Conservation (phyloP, 768 basidiomycete species). For the Pholiota microspora region DNA sequence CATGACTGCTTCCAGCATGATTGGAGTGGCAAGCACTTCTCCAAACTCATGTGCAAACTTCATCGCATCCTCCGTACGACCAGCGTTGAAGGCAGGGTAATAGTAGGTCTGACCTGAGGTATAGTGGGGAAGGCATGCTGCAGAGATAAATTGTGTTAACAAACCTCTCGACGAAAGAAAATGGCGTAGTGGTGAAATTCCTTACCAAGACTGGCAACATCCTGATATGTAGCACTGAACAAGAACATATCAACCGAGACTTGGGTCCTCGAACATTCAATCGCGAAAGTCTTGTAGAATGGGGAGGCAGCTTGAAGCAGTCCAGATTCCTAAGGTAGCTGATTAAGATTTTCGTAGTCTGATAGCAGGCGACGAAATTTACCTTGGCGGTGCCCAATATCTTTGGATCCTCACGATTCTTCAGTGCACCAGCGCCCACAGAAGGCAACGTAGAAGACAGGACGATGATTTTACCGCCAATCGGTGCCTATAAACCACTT, state of each 20-base stretch:
- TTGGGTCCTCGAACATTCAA: conserved; percentile 95
- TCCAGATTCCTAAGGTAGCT: conserved; percentile 68
- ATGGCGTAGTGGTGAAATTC: too few relatives aligned
- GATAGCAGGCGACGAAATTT: conserved; percentile 1
- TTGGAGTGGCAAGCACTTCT: conserved; percentile 87
- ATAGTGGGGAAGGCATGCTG: conserved; percentile 92
- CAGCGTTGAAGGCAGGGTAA: conserved; percentile 97
- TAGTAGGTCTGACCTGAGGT: conserved; percentile 98
- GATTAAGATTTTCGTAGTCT: not conserved
- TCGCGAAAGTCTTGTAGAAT: conserved; percentile 99
- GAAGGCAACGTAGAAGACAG: conserved; percentile 86
- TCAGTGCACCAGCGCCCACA: conserved; percentile 85
- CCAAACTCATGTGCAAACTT: conserved; percentile 99
- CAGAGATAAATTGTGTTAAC: not conserved
- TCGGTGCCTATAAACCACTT: conserved; percentile 59
- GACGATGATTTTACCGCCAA: conserved; percentile 93
- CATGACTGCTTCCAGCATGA: conserved; percentile 97
- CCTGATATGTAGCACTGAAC: conserved; percentile 90
- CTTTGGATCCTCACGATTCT: conserved; percentile 96
- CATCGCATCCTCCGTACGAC: conserved; percentile 90
- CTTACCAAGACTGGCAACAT: conserved; percentile 89
- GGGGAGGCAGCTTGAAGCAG: conserved; percentile 90
- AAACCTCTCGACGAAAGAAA: too few relatives aligned
- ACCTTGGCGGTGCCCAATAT: conserved; percentile 93
- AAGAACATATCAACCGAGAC: conserved; percentile 99